phyloP scores from a whole-genome alignment of 2,329 filamentous ascomycete species.

The Arthrobotrys sinensis region DNA sequence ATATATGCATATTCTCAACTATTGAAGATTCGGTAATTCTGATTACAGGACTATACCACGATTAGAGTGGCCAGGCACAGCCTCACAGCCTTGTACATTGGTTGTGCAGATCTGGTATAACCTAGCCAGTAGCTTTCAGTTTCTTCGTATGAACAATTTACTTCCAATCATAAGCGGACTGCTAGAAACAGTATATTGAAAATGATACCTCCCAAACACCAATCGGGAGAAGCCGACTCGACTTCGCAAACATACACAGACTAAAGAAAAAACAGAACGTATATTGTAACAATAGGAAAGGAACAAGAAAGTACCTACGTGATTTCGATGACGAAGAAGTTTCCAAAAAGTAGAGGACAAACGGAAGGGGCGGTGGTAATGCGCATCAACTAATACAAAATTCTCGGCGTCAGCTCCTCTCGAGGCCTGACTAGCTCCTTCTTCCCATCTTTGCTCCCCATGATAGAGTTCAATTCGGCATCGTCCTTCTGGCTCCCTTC shows the following conservation, averaged over 20 bases:
- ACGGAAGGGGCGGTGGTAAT: background rate
- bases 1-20: too few relatives aligned
- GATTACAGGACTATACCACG: too few relatives aligned
- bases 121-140: background rate
- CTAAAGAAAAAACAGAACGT: slow-evolving; percentile 5
- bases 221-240: slow-evolving; percentile 11
- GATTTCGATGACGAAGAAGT: background rate
- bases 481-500: slow-evolving; percentile 48
- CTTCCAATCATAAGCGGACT: background rate
- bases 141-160: slow-evolving; percentile 3
- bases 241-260: slow-evolving; percentile 13
- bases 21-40: too few relatives aligned
- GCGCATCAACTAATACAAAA: slow-evolving; percentile 41
- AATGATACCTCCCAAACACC: slow-evolving; percentile 29
- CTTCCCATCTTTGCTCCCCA: slow-evolving; percentile 36
- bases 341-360: background rate
- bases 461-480: slow-evolving; percentile 47
- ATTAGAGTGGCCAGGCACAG: too few relatives aligned
- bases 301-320: background rate
- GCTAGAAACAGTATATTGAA: background rate
- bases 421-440: slow-evolving; percentile 65
- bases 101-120: too few relatives aligned
- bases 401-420: slow-evolving; percentile 65
- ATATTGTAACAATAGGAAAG: background rate
- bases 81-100: background rate